Evolutionary conservation across 2,329 filamentous ascomycete species (phyloP), one percentile per base, ranked within the genome.

Genomic region (Xylaria sp.): DNA sequence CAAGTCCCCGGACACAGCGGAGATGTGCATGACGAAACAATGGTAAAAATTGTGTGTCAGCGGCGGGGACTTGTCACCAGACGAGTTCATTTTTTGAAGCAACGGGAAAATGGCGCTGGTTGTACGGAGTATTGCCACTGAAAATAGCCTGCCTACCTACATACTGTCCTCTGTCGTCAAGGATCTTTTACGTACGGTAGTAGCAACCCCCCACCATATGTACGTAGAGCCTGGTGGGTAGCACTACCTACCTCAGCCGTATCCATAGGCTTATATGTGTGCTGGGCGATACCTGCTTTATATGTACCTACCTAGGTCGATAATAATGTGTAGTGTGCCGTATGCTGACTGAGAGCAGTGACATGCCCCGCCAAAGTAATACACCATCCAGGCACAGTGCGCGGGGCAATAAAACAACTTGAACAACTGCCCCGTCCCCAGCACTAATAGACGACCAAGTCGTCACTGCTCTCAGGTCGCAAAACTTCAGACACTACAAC

Each of bases 321-420:
- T 44, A 13, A 5, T 5, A 13, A 13, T 44, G 13, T 4, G 13
- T 48, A 20, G 46, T 48, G 46, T 48, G n/a, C 7, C 8, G n/a
- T 20, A n/a, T 48, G 46, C 52, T 55, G 15, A 55, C 52, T 55
- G 52, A 55, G 46, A 2, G 10, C 46, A 23, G 46, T 51, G 55
- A 59, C 34, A 34, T 56, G 56, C 69, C 69, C 69, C 69, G 70
- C 70, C 70, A 61, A 59, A 56, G 59, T 63, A 65, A 67, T 72
- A 63, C 60, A 64, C 34, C 34, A 37, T 37, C 8, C 34, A 37
- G 15, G 66, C 70, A 63, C 62, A 65, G 58, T 69, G 59, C 58
- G 59, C 59, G 44, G 55, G 55, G 23, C 55, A 39, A 63, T 57
- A 61, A 68, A 56, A 68, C 44, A 55, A n/a, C n/a, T n/a, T n/a